A percentile compares a stretch with the other conserved stretches of the same genome.
phyloP scores from a whole-genome alignment of 345 rosid species.

The Camelina laxa region DNA sequence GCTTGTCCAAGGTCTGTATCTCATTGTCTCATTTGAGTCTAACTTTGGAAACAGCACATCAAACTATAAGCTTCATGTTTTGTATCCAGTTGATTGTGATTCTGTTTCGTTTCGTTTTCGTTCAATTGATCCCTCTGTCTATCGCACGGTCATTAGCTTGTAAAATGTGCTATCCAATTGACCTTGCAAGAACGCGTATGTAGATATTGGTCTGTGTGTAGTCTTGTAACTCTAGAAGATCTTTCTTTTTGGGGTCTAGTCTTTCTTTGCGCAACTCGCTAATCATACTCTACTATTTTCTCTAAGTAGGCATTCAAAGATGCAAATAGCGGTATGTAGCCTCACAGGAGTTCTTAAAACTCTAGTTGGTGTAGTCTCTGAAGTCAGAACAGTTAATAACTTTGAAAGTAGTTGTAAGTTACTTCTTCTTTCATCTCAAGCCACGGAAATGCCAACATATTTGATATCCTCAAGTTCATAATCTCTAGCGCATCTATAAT shows the following conservation, averaged over 20 bases:
- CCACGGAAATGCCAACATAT: not conserved
- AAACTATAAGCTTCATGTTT: too few relatives aligned
- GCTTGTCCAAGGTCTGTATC: too few relatives aligned
- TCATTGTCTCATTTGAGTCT: too few relatives aligned
- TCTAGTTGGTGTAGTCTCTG: constrained; percentile 64
- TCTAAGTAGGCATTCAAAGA: constrained; percentile 71
- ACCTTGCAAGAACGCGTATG: constrained; percentile 98
- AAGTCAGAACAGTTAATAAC: constrained; percentile 62
- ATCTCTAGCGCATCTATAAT: not conserved
- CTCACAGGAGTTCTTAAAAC: constrained; percentile 89
- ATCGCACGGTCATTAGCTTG: constrained; percentile 90
- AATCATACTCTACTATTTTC: not conserved
- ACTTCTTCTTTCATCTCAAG: constrained; percentile 20
- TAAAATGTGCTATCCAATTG: constrained; percentile 91
- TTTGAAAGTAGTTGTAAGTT: constrained; percentile 63
- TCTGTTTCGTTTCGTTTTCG: too few relatives aligned
- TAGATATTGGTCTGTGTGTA: too few relatives aligned
- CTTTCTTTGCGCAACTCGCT: not conserved
- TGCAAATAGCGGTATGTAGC: constrained; percentile 61
- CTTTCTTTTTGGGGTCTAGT: too few relatives aligned
- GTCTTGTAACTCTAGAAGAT: too few relatives aligned
- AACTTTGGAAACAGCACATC: too few relatives aligned
- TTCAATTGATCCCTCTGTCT: too few relatives aligned
- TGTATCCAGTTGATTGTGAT: too few relatives aligned
- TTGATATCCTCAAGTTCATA: not conserved